Evolutionary conservation across 768 basidiomycete species (phyloP).

Genomic region (Arthromyces matolae): DNA sequence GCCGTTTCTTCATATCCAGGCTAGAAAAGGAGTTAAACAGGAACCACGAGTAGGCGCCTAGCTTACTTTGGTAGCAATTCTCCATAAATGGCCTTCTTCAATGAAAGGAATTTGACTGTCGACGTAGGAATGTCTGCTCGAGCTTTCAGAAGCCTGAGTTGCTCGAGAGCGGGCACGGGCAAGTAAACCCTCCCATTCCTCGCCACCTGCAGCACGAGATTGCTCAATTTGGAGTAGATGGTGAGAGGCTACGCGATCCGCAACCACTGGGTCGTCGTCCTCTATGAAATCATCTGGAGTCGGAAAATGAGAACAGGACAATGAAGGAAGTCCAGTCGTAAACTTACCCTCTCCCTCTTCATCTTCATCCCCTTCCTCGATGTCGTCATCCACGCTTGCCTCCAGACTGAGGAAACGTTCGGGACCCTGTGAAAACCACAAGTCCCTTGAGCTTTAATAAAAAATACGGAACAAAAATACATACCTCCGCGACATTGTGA

Average conservation of each 20-base stretch:
- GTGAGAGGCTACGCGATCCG: background rate
- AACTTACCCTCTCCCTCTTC: background rate
- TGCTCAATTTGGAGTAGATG: background rate
- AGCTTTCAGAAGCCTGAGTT: no score
- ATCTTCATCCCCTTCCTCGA: background rate
- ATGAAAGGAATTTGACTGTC: background rate
- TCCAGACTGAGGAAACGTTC: background rate
- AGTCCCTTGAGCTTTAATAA: no score
- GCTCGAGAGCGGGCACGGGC: background rate
- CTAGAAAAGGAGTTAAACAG: background rate
- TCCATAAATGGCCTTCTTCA: background rate
- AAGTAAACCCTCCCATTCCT: background rate
- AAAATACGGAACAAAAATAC: no score
- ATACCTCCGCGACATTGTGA: no score
- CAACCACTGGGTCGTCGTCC: background rate
- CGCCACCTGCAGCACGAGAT: background rate
- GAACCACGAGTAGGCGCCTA: background rate
- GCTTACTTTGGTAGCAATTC: conserved; percentile 1
- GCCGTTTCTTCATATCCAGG: conserved; percentile 5
- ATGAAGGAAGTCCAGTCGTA: background rate
- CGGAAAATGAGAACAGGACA: background rate
- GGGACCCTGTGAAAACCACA: background rate
- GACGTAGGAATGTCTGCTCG: background rate
- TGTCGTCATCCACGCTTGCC: background rate
- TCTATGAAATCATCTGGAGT: conserved; percentile 1